Evolutionary conservation across 495 filamentous ascomycete genomes (phyloP), one percentile per base, ranked within the genome.

Genomic region (Jackrogersella minutella): DNA sequence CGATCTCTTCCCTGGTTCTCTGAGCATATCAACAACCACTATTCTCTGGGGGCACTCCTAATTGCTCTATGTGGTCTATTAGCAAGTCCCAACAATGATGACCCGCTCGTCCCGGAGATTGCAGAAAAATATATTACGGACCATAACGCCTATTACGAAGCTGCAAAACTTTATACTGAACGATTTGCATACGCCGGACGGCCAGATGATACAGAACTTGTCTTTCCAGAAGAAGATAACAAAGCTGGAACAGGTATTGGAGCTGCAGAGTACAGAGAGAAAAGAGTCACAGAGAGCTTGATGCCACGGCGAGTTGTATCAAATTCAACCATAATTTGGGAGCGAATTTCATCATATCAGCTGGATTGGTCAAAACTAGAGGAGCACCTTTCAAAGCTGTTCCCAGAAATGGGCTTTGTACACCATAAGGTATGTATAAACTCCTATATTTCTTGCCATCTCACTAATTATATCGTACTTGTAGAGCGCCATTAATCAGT

Each of bases 1-100:
- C 47, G 47, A 34, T 26, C 47, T 28, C 16, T 51, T 2, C 47
- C 47, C 4, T 51, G 47, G 47, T 51, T 51, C 16, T 51, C 47
- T 8, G 47, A 51, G 8, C 47, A 51, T 31, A 11, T 51, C n/a
- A 51, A 26, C 28, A 51, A 51, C 16, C 47, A 51, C 26, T 51
- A 51, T 33, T 51, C 47, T 3, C 10, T 51, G 6, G 47, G 47
- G 14, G 33, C 47, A 0, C 28, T 51, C 3, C 47, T 51, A 1
- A 28, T 51, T 51, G 47, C 47, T 2, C 47, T 51, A 4, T 51
- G 47, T 11, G 47, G 47, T 28, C 2, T 51, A 19, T 16, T 51
- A 9, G 47, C 47, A 19, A 51, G 47, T 33, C 47, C 47, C 14
- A 51, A 33, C 9, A 34, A 33, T n/a, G 28, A 51, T 14, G 47